Conservation (phyloP, 2,329 filamentous ascomycete genomes). For the Escovopsis sp. region DNA sequence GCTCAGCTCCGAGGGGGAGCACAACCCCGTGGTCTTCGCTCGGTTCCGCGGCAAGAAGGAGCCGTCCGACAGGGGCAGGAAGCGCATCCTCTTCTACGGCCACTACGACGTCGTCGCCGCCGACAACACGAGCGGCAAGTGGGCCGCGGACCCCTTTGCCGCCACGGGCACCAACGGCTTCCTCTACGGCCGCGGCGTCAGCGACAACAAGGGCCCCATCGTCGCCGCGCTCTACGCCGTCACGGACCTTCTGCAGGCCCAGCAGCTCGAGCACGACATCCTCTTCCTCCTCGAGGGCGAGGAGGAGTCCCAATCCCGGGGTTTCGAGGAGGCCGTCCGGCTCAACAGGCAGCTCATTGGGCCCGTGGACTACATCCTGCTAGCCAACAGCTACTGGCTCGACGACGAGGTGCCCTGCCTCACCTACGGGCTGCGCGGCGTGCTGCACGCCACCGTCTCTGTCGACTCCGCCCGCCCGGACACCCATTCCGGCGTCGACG, state of each 20-base stretch:
- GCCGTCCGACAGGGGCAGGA: slow-evolving; percentile 48
- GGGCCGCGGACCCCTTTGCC: slow-evolving; percentile 79
- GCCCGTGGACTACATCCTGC: slow-evolving; percentile 78
- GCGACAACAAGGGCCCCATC: slow-evolving; percentile 94
- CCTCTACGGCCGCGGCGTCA: slow-evolving; percentile 88
- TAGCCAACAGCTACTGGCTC: slow-evolving; percentile 98
- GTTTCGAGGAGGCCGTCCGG: slow-evolving; percentile 71
- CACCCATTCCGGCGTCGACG: slow-evolving; percentile 92
- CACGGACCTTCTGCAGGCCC: slow-evolving; percentile 73
- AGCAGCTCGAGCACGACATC: slow-evolving; percentile 71
- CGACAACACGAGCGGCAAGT: slow-evolving; percentile 66
- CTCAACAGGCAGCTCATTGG: slow-evolving; percentile 75
- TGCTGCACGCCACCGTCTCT: slow-evolving; percentile 82
- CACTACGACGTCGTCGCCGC: slow-evolving; percentile 96
- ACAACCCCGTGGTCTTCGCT: slow-evolving; percentile 88
- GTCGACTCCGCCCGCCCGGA: slow-evolving; percentile 78
- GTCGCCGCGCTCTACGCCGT: slow-evolving; percentile 89
- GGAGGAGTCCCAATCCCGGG: slow-evolving; percentile 84
- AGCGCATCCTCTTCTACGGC: slow-evolving; percentile 89
- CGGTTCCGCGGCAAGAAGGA: slow-evolving; percentile 66
- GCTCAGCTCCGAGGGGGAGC: slow-evolving; percentile 62
- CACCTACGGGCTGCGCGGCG: slow-evolving; percentile 85
- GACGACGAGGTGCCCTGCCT: slow-evolving; percentile 91
- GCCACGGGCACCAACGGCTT: slow-evolving; percentile 82
- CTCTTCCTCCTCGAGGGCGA: slow-evolving; percentile 93